phyloP scores from a whole-genome alignment of 73 alveolate species.

The Paramecium pentaurelia region DNA sequence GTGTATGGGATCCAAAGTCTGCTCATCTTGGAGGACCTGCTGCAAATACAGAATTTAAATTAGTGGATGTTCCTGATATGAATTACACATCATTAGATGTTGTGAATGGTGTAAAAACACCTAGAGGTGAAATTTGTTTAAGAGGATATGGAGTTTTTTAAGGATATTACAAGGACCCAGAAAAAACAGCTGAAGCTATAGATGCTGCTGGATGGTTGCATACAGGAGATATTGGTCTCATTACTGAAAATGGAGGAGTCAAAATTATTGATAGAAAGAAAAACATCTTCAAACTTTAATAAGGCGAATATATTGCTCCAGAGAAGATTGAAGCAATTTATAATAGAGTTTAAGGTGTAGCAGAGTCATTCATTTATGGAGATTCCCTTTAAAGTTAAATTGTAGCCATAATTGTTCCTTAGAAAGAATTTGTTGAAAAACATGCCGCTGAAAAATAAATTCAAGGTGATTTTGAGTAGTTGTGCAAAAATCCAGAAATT shows the following conservation, averaged over 20 bases:
- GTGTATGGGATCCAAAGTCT: slow-evolving; percentile 66
- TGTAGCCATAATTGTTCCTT: slow-evolving; percentile 85
- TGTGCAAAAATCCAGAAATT: slow-evolving; percentile 10
- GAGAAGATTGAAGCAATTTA: slow-evolving; percentile 90
- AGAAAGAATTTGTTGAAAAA: slow-evolving; percentile 66
- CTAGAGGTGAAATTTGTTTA: slow-evolving; percentile 95
- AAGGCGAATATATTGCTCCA: slow-evolving; percentile 98
- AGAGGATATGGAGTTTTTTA: slow-evolving; percentile 87
- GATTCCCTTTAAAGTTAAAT: slow-evolving; percentile 77
- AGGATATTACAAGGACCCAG: slow-evolving; percentile 80
- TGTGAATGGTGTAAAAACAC: slow-evolving; percentile 69
- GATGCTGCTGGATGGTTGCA: slow-evolving; percentile 93
- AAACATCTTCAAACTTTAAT: slow-evolving; percentile 91
- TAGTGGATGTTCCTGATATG: slow-evolving; percentile 93
- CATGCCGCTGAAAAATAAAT: slow-evolving; percentile 24
- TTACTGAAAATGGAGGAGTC: slow-evolving; percentile 82
- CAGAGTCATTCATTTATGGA: slow-evolving; percentile 90
- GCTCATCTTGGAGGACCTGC: slow-evolving; percentile 94
- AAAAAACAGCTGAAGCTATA: slow-evolving; percentile 76
- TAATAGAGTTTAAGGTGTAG: slow-evolving; percentile 69
- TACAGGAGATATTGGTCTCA: slow-evolving; percentile 88
- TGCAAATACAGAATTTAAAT: slow-evolving; percentile 78
- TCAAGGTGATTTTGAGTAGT: slow-evolving; percentile 29
- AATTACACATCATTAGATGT: slow-evolving; percentile 77
- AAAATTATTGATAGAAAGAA: slow-evolving; percentile 97